A percentile compares a stretch with the other conserved stretches of the same genome.
Conservation (phyloP, 768 basidiomycete genomes). For the Boletales sp. region DNA sequence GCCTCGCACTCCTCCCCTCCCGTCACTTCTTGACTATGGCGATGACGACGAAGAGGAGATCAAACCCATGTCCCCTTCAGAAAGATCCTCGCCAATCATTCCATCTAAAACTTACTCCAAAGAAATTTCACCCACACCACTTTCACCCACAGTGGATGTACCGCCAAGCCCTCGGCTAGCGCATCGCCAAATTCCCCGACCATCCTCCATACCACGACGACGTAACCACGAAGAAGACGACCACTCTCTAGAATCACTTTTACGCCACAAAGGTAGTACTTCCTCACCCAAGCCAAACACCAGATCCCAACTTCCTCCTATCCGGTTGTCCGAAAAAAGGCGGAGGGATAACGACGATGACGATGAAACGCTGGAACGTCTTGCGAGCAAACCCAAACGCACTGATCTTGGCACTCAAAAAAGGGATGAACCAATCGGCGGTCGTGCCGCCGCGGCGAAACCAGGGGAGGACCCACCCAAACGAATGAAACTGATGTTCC, state of each 20-base stretch:
- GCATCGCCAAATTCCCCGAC: constrained; percentile 36
- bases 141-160: constrained; percentile 33
- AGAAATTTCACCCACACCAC: constrained; percentile 21
- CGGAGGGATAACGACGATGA: constrained; percentile 70
- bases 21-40: constrained; percentile 70
- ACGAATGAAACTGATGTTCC: constrained; percentile 75
- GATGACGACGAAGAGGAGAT: constrained; percentile 61
- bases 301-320: constrained; percentile 35
- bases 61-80: constrained; percentile 15
- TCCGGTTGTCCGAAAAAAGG: constrained; percentile 67
- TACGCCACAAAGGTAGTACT: constrained; percentile 34
- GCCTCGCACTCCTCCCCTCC: constrained; percentile 51
- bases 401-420: constrained; percentile 48
- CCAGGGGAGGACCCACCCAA: constrained; percentile 46
- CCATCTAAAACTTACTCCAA: constrained; percentile 12
- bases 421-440: constrained; percentile 25
- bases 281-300: constrained; percentile 36
- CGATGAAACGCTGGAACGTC: constrained; percentile 58
- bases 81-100: constrained; percentile 5
- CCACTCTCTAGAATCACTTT: constrained; percentile 53
- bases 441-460: constrained; percentile 26
- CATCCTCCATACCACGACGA: constrained; percentile 46
- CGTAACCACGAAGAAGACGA: constrained; percentile 47
- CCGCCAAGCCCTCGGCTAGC: constrained; percentile 37
- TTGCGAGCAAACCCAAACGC: constrained; percentile 57